Conservation (phyloP, 2,329 filamentous ascomycete species). For the Penicillium freii region DNA sequence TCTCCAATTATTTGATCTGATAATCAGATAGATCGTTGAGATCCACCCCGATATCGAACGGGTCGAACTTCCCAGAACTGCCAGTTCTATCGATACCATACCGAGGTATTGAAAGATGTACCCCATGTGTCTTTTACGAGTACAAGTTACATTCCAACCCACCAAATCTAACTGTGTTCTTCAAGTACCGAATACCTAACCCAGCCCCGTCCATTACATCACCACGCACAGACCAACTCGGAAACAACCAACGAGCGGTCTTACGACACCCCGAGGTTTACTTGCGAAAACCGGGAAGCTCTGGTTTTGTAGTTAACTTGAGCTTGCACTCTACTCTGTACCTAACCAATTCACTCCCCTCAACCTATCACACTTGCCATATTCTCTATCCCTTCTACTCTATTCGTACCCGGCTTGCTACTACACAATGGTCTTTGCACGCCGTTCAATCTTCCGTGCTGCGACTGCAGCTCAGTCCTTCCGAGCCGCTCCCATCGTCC, state of each 20-base stretch:
- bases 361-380: constrained; percentile 8
- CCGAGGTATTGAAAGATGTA: not conserved
- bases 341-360: not conserved
- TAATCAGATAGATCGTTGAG: not conserved
- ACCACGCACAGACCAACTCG: constrained; percentile 9
- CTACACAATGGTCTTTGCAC: constrained; percentile 36
- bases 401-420: constrained; percentile 1
- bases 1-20: not conserved
- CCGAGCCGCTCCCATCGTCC: constrained; percentile 32
- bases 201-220: constrained; percentile 7
- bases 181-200: not conserved
- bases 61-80: not conserved
- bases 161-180: not conserved
- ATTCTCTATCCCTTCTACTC: constrained; percentile 5
- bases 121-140: not conserved
- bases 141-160: not conserved
- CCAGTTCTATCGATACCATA: not conserved
- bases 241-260: not conserved
- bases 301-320: not conserved
- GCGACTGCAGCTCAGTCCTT: constrained; percentile 33
- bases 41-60: not conserved
- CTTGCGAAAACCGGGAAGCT: constrained; percentile 7
- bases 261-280: not conserved
- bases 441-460: constrained; percentile 31
- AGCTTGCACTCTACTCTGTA: not conserved